Evolutionary conservation across 495 filamentous ascomycete genomes (phyloP), one percentile per base, ranked within the genome.

Genomic region (Platismatia glauca): DNA sequence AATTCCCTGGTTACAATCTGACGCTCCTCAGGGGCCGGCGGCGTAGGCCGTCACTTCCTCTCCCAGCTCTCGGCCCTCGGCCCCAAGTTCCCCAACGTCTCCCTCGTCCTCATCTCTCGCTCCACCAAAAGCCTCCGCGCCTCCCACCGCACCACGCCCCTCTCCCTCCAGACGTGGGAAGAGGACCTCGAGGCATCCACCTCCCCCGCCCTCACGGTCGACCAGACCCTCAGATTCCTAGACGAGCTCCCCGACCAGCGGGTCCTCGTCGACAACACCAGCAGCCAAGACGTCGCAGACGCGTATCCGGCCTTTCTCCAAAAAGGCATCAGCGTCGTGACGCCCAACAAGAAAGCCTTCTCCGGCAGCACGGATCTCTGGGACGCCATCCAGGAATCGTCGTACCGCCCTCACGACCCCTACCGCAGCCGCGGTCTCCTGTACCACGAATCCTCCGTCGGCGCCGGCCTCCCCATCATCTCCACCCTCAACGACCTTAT

Each of bases 301-400:
- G 71, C 79, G 20, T 97, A 98, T 75, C 91, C 93, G 4, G 66
- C 76, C 24, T 88, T 93, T 72, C 81, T 98, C 62, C 77, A 79
- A 61, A 78, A 82, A 37, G 93, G 92, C 15, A 87, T 98, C 75
- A 89, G 82, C 67, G 83, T 97, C 71, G 91, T 96, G 38, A 97
- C 94, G 0, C 91, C 94, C 18, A 98, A 96, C 80, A 98, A 98
- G 78, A 97, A 97, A 74, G 93, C 88, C 7, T 97, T 98, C 75
- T 93, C 89, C 4, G 82, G 84, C 39, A 82, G 81, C 38, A 81
- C 88, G 59, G 75, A 81, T 60, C 77, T 95, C 55, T 98, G 91
- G 90, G 78, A 88, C 64, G 81, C 84, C 55, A 96, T 97, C 69
- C 90, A 93, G 71, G 70, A 77, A 22, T 79, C 86, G 0, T 85